Evolutionary conservation across 371 early-diverging fungal genomes (phyloP), one percentile per base, ranked within the genome.

Genomic region (Aphelidium insulamus): DNA sequence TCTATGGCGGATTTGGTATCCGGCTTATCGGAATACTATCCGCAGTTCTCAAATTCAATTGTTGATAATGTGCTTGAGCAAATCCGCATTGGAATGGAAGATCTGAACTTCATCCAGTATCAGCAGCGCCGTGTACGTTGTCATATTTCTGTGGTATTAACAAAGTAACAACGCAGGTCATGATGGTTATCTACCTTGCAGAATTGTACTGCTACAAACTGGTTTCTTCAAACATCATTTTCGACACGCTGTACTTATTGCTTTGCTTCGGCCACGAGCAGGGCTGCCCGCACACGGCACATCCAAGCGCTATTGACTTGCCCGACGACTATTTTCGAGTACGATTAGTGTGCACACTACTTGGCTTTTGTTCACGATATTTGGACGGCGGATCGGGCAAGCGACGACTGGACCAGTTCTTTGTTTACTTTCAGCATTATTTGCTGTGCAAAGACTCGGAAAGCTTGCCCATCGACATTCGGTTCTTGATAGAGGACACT

Each of bases 251-350:
- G 36, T 80, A 82, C 49, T 55, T 79, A 16, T 55, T 91, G 29
- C 45, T 87, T 2, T 66, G 75, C 1, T 66, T 78, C 43, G 92
- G 94, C 15, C 82, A 91, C 47, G 70, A 77, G 9, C 66, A 63
- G 34, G 82, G 83, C 11, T 46, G 84, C 19, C 76, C 82, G 16
- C 52, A 60, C 4, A 67, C 61, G 25, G 71, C 64, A 10, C 55
- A 64, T 4, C 54, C 53, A 15, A 69, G 66, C 36, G 59, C 66
- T 3, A 48, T 81, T 9, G 97, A 97, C 43, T 59, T 72, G 3
- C 72, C 82, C 7, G 51, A 69, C 42, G 92, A 94, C 48, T 87
- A 76, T 46, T 94, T 97, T 69, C 73, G 97, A 21, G 66, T 87
- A 15, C 72, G 91, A 15, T 56, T 97, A 4, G 66, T 68, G 33